A percentile compares a stretch with the other conserved stretches of the same genome.
Evolutionary conservation across 2,329 filamentous ascomycete genomes (phyloP).

Genomic region (Ophiosphaerella herpotricha): DNA sequence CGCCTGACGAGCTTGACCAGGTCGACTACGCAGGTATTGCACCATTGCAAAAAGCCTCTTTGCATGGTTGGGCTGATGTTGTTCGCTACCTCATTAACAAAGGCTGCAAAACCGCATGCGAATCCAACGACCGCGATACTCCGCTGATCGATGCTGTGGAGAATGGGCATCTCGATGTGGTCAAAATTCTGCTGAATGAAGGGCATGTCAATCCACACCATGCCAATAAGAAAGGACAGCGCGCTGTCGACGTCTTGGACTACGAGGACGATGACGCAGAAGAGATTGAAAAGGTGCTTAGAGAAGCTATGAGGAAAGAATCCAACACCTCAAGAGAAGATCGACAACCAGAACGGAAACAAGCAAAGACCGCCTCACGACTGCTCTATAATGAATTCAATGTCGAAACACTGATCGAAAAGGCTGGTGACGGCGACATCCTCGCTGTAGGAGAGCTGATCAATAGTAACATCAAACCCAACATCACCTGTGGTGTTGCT

Average conservation of each 20-base stretch:
- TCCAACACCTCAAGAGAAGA: slow-evolving; percentile 58
- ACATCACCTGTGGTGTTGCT: slow-evolving; percentile 86
- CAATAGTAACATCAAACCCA: slow-evolving; percentile 60
- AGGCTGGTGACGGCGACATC: slow-evolving; percentile 55
- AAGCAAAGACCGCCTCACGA: slow-evolving; percentile 46
- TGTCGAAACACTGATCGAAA: slow-evolving; percentile 54
- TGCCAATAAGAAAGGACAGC: slow-evolving; percentile 88
- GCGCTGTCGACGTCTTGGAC: slow-evolving; percentile 82
- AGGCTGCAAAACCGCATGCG: slow-evolving; percentile 81
- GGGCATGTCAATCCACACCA: slow-evolving; percentile 85
- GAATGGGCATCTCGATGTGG: slow-evolving; percentile 88
- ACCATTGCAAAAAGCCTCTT: slow-evolving; percentile 87
- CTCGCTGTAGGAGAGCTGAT: slow-evolving; percentile 55
- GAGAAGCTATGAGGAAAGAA: slow-evolving; percentile 58
- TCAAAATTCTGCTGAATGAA: slow-evolving; percentile 79
- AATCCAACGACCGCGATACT: slow-evolving; percentile 78
- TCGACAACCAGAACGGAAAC: slow-evolving; percentile 33
- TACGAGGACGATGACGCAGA: slow-evolving; percentile 76
- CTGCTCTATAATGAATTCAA: slow-evolving; percentile 57
- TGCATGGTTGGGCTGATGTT: slow-evolving; percentile 84
- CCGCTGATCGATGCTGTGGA: slow-evolving; percentile 95
- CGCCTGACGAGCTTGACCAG: slow-evolving; percentile 85
- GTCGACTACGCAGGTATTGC: slow-evolving; percentile 96
- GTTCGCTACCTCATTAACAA: slow-evolving; percentile 84
- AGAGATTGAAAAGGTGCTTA: slow-evolving; percentile 75